A percentile compares a stretch with the other conserved stretches of the same genome.
Conservation (phyloP, 768 basidiomycete species). For the Xerocomellus chrysenteron region DNA sequence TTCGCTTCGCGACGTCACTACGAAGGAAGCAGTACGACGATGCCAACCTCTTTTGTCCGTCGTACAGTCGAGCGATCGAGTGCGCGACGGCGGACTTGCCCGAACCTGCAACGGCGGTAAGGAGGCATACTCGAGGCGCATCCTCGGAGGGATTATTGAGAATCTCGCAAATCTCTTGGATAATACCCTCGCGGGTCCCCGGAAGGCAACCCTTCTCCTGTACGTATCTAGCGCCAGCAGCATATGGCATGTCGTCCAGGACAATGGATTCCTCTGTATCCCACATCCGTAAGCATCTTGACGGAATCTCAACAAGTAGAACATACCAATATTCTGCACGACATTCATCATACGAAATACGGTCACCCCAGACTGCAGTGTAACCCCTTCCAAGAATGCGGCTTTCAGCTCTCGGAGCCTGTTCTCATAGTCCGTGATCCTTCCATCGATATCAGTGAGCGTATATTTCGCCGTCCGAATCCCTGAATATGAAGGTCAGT, state of each 20-base stretch:
- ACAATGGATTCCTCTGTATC: neutral
- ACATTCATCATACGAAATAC: too few species aligned
- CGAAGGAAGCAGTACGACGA: conserved; percentile 15
- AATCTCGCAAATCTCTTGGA: neutral
- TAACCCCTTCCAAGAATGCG: neutral
- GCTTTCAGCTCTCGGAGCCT: neutral
- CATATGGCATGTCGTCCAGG: neutral
- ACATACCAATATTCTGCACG: too few species aligned
- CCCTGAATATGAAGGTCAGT: neutral
- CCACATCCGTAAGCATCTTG: neutral
- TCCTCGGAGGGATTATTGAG: neutral
- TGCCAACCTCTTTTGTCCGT: neutral
- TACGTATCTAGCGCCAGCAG: neutral
- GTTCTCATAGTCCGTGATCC: neutral
- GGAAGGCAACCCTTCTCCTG: neutral
- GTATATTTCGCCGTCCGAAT: neutral
- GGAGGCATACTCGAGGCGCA: conserved; percentile 5
- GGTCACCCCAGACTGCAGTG: too few species aligned
- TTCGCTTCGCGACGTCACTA: neutral
- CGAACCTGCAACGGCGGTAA: conserved; percentile 18
- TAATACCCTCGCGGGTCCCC: neutral
- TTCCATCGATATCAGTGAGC: neutral
- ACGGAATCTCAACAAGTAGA: too few species aligned
- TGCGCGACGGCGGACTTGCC: neutral
- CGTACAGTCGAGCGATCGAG: conserved; percentile 3